These are phyloP conservation scores for Wickerhamomyces rabaulensis DNA, from an alignment of 805 yeast species.

Conservation along the genomic window DNA sequence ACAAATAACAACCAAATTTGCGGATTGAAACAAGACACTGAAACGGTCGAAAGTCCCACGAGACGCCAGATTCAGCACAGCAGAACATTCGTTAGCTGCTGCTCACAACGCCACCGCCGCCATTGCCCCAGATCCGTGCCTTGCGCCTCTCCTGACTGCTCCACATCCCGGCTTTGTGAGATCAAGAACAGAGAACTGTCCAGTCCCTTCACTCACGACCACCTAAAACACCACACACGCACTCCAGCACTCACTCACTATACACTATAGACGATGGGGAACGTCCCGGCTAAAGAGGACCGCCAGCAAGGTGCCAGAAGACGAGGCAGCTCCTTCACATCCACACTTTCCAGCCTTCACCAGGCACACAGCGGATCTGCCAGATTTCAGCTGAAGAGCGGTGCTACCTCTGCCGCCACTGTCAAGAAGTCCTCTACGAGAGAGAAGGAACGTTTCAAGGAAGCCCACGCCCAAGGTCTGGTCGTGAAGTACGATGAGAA, in stretches of 20 bases:
- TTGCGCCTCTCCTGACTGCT: background rate
- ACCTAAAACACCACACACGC: background rate
- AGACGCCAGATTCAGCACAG: background rate
- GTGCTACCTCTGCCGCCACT: constrained; percentile 26
- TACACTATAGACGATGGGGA: constrained; percentile 34
- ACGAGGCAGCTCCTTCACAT: constrained; percentile 13
- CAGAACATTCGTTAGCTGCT: background rate
- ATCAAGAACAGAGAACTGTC: too few relatives aligned
- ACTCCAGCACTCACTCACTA: background rate
- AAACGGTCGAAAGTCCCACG: background rate
- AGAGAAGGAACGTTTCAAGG: constrained; percentile 50
- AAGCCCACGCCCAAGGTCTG: constrained; percentile 49
- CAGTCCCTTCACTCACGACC: background rate
- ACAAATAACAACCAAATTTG: background rate
- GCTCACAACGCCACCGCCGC: background rate
- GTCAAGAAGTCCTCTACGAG: constrained; percentile 16
- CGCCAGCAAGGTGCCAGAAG: constrained; percentile 17
- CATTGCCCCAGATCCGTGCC: background rate
- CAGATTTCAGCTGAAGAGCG: constrained; percentile 21
- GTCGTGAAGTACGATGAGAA: constrained; percentile 59
- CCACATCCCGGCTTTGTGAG: background rate
- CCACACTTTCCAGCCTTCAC: constrained; percentile 7
- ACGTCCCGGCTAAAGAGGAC: constrained; percentile 41
- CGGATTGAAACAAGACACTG: background rate
- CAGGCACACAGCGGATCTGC: constrained; percentile 2